These are phyloP conservation scores for Lagenaria siceraria DNA, from an alignment of 306 rosid species.

Conservation along the genomic window DNA sequence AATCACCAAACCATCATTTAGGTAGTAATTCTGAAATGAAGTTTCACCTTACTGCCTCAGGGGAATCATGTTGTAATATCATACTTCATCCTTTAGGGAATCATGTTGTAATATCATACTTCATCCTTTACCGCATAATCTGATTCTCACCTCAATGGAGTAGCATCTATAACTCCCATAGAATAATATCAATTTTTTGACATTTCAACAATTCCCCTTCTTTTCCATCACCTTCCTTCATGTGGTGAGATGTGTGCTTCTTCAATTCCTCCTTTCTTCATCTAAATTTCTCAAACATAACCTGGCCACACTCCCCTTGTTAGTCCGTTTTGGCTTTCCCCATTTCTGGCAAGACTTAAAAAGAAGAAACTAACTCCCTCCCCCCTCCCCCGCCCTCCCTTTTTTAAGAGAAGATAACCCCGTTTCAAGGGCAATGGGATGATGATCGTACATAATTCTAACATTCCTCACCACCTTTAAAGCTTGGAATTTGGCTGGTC, in stretches of 20 bases:
- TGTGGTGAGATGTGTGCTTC: neutral
- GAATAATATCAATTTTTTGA: neutral
- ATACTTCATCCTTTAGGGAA: neutral
- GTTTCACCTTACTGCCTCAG: neutral
- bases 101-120: neutral
- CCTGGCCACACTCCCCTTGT: neutral
- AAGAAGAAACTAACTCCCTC: too few relatives aligned
- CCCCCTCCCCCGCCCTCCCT: too few relatives aligned
- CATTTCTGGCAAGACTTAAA: neutral
- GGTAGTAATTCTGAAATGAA: neutral
- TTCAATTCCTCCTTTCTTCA: neutral
- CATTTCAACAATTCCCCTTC: neutral
- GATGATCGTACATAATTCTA: neutral
- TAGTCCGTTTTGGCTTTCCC: neutral
- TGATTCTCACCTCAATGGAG: neutral
- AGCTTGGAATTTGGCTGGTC: neutral
- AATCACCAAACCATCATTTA: neutral
- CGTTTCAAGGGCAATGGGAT: neutral
- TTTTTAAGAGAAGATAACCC: neutral
- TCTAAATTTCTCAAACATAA: neutral
- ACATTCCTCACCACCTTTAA: neutral
- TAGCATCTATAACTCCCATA: neutral
- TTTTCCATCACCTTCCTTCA: neutral
- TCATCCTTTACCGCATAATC: neutral
- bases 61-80: neutral